Conservation (phyloP, 805 yeast genomes). For the Pichia exigua region DNA sequence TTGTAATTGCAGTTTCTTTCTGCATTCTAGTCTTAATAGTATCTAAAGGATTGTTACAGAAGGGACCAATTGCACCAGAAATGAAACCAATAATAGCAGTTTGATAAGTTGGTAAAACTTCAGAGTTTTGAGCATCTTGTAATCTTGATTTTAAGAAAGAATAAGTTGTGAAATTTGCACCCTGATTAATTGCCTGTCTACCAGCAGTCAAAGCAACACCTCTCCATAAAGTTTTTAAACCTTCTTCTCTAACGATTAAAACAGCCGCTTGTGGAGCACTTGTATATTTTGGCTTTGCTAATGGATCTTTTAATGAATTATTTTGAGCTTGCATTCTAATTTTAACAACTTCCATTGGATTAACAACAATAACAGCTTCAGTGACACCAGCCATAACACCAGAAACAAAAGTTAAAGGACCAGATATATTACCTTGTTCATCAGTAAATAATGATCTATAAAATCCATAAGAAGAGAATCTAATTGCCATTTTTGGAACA, state of each 20-base stretch:
- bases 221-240: slow-evolving; percentile 78
- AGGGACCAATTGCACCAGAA: slow-evolving; percentile 96
- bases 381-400: slow-evolving; percentile 98
- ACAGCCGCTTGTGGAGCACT: slow-evolving; percentile 89
- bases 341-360: slow-evolving; percentile 96
- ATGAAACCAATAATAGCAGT: slow-evolving; percentile 85
- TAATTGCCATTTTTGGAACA: slow-evolving; percentile 96
- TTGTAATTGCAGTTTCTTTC: slow-evolving; percentile 66
- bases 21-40: slow-evolving; percentile 96
- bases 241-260: slow-evolving; percentile 84
- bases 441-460: slow-evolving; percentile 64
- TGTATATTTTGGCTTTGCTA: slow-evolving; percentile 70
- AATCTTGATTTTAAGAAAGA: slow-evolving; percentile 70
- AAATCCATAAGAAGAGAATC: slow-evolving; percentile 90
- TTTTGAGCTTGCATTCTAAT: slow-evolving; percentile 95
- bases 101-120: slow-evolving; percentile 82
- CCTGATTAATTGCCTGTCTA: slow-evolving; percentile 97
- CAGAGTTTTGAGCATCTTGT: slow-evolving; percentile 49
- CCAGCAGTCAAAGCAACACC: slow-evolving; percentile 96
- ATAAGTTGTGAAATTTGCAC: slow-evolving; percentile 95
- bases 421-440: slow-evolving; percentile 56
- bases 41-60: slow-evolving; percentile 95
- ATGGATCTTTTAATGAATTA: slow-evolving; percentile 81
- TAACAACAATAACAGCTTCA: slow-evolving; percentile 90
- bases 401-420: slow-evolving; percentile 73